Percentiles rank a stretch among this genome's conserved stretches.
Conservation (phyloP, 2,329 filamentous ascomycete genomes). For the Metarhizium guizhouense region DNA sequence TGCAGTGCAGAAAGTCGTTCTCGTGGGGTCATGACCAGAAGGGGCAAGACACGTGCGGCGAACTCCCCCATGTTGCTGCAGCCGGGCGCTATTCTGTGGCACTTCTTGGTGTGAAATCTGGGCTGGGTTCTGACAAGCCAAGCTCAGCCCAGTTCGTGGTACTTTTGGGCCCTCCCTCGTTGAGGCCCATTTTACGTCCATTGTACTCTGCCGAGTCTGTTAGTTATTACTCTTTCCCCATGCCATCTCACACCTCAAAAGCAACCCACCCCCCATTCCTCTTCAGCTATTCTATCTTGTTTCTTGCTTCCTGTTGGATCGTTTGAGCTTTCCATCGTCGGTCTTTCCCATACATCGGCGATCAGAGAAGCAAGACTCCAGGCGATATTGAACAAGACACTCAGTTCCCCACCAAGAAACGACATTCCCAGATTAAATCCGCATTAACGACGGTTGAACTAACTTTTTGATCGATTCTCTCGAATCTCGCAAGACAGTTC, state of each 20-base stretch:
- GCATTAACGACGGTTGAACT: background rate
- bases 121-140: conserved; percentile 7
- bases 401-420: background rate
- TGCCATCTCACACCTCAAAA: conserved; percentile 12
- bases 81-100: conserved; percentile 6
- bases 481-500: background rate
- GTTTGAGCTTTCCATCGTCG: background rate
- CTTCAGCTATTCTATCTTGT: background rate
- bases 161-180: conserved; percentile 11
- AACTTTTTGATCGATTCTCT: background rate
- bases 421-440: background rate
- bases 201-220: conserved; percentile 7
- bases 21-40: conserved; percentile 4
- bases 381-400: background rate
- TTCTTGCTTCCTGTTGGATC: background rate
- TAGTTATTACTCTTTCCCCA: conserved; percentile 3
- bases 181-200: conserved; percentile 1
- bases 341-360: background rate
- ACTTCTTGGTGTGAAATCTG: conserved; percentile 1
- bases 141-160: conserved; percentile 13
- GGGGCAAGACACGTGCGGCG: conserved; percentile 10
- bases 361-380: background rate
- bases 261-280: conserved; percentile 11
- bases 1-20: conserved; percentile 9
- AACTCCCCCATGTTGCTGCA: conserved; percentile 5